Evolutionary conservation across 768 basidiomycete genomes (phyloP), one percentile per base, ranked within the genome.

Genomic region (Termitomyces sp.): DNA sequence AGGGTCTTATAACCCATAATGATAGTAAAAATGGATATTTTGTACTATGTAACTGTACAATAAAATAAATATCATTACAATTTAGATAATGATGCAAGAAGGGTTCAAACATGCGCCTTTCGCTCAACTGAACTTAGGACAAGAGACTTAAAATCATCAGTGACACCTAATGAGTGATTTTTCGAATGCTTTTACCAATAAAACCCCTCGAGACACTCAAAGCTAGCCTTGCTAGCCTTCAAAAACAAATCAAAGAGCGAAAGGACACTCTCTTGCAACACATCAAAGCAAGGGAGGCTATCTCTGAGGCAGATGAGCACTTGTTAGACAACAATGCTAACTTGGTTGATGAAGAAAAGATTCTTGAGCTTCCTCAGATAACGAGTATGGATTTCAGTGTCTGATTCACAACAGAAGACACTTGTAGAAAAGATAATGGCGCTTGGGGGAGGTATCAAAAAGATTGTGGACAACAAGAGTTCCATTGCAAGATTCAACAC

Each of bases 241-340:
- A 56, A 42, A 4, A 56, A 22, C 49, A 52, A 47, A 39, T 55
- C 16, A 51, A 46, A 43, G 41, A 43, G 18, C 31, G 47, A 27
- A 59, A 60, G 53, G 34, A 60, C 24, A 39, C 24, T 32, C 56
- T 68, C 16, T 10, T 56, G 1, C 27, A 20, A 2, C 8, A 47
- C 10, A n/a, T 64, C 2, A 43, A 31, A 9, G 51, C 54, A 22
- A 57, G 48, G n/a, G 46, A 57, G 27, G 10, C 50, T 3, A 55
- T 69, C 22, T 62, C 58, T 51, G 37, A 56, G 2, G 36, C 37
- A 37, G 63, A 68, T 24, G 34, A 69, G 42, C 34, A 62, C 0
- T 69, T 67, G 65, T 27, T 69, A 22, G 63, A 62, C 27, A 22
- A 58, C 13, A 46, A 57, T 18, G 65, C 54, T 16, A 66, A 68